phyloP scores from a whole-genome alignment of 441 rosid genomes.

The Pelargonium fulgidum region DNA sequence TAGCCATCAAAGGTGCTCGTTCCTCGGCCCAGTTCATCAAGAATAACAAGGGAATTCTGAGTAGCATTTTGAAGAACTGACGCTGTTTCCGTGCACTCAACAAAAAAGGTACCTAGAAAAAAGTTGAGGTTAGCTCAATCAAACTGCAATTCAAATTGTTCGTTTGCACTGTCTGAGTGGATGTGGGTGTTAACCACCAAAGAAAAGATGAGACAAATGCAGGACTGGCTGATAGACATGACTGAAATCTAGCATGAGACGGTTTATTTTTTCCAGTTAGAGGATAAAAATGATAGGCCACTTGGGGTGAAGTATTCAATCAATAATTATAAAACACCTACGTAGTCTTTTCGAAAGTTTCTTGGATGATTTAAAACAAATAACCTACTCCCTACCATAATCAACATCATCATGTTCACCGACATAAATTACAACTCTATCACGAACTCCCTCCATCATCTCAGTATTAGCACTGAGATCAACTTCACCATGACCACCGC shows the following conservation, averaged over 20 bases:
- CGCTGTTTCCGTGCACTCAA: slow-evolving; percentile 92
- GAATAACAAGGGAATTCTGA: slow-evolving; percentile 82
- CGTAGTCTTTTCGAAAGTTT: background rate
- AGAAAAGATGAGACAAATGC: background rate
- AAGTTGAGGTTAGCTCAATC: slow-evolving; percentile 14
- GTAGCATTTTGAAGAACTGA: slow-evolving; percentile 94
- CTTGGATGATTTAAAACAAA: background rate
- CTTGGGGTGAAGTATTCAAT: background rate
- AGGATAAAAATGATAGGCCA: background rate
- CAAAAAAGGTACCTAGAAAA: slow-evolving; percentile 80
- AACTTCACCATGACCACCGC: background rate
- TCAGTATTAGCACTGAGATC: background rate
- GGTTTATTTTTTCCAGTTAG: background rate
- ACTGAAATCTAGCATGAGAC: background rate
- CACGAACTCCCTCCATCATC: background rate
- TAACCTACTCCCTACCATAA: background rate
- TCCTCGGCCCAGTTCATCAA: slow-evolving; percentile 95
- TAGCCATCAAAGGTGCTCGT: slow-evolving; percentile 98
- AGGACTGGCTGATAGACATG: background rate
- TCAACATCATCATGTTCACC: background rate
- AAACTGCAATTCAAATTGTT: slow-evolving; percentile 12
- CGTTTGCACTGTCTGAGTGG: background rate
- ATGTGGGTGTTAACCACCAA: background rate
- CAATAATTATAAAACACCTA: background rate
- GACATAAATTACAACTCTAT: background rate